phyloP scores from a whole-genome alignment of 2,329 filamentous ascomycete genomes.

The Penicillium brasilianum region DNA sequence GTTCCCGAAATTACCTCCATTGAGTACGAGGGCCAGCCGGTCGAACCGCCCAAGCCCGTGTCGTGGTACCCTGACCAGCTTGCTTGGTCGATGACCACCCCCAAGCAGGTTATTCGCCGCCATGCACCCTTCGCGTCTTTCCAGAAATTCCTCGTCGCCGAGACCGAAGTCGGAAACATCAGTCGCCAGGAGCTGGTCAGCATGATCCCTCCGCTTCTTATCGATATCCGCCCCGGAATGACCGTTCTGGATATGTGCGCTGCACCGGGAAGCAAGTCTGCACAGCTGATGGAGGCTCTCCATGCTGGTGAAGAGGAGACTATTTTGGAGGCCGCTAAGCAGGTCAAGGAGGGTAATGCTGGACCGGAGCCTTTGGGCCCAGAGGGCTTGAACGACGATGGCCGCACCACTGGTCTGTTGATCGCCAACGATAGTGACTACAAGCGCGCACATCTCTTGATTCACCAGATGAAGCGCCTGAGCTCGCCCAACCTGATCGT shows the following conservation, averaged over 20 bases:
- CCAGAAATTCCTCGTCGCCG: constrained; percentile 96
- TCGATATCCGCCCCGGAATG: constrained; percentile 91
- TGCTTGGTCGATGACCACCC: constrained; percentile 97
- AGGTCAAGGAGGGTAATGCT: constrained; percentile 66
- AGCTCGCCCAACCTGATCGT: constrained; percentile 96
- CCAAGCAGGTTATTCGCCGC: constrained; percentile 92
- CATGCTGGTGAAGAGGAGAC: constrained; percentile 90
- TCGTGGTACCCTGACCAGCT: constrained; percentile 94
- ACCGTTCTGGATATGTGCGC: constrained; percentile 94
- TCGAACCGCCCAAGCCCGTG: constrained; percentile 81
- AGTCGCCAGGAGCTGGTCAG: constrained; percentile 96
- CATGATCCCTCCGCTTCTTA: constrained; percentile 95
- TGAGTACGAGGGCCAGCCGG: constrained; percentile 78
- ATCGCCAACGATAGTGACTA: constrained; percentile 98
- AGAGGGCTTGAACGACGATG: constrained; percentile 72
- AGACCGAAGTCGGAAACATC: constrained; percentile 96
- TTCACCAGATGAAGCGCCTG: constrained; percentile 95
- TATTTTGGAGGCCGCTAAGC: constrained; percentile 71
- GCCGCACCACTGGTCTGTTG: constrained; percentile 85
- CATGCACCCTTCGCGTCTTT: constrained; percentile 94
- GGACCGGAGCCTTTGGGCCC: constrained; percentile 50
- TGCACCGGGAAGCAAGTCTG: constrained; percentile 94
- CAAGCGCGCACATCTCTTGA: constrained; percentile 94
- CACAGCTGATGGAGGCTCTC: constrained; percentile 92
- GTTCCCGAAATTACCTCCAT: constrained; percentile 89